These are phyloP conservation scores for Vachellia pachyceras DNA, from an alignment of 306 rosid species.

Conservation along the genomic window DNA sequence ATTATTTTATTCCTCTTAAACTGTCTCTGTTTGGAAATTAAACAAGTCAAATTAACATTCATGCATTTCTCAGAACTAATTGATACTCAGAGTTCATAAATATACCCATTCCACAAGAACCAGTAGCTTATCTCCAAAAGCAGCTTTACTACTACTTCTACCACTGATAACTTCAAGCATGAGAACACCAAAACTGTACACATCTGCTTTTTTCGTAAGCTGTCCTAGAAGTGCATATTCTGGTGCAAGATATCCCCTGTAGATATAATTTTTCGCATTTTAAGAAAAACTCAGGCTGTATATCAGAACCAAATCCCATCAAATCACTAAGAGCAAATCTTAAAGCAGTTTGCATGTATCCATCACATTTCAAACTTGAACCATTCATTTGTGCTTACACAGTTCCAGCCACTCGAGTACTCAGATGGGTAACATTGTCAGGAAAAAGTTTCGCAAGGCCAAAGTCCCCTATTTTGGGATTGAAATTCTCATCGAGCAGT, in stretches of 20 bases:
- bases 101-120: slow-evolving; percentile 94
- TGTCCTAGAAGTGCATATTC: slow-evolving; percentile 91
- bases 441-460: slow-evolving; percentile 97
- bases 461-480: slow-evolving; percentile 91
- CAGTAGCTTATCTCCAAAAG: slow-evolving; percentile 74
- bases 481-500: slow-evolving; percentile 68
- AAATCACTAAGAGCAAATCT: slow-evolving; percentile 10
- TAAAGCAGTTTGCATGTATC: not conserved
- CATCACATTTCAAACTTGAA: too few relatives aligned
- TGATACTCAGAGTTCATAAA: slow-evolving; percentile 25
- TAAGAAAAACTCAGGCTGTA: not conserved
- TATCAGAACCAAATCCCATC: slow-evolving; percentile 10
- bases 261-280: not conserved
- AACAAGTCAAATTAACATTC: slow-evolving; percentile 5
- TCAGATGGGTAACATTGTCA: slow-evolving; percentile 90
- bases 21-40: not conserved
- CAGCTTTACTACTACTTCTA: slow-evolving; percentile 82
- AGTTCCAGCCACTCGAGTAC: slow-evolving; percentile 96
- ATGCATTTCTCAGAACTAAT: slow-evolving; percentile 31
- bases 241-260: slow-evolving; percentile 94
- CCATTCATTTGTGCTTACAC: slow-evolving; percentile 58
- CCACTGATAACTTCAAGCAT: slow-evolving; percentile 91
- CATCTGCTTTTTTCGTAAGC: slow-evolving; percentile 94
- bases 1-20: slow-evolving; percentile 8
- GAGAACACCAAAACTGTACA: slow-evolving; percentile 86